Evolutionary conservation across 345 rosid genomes (phyloP).

Genomic region (Citrus trifoliata): DNA sequence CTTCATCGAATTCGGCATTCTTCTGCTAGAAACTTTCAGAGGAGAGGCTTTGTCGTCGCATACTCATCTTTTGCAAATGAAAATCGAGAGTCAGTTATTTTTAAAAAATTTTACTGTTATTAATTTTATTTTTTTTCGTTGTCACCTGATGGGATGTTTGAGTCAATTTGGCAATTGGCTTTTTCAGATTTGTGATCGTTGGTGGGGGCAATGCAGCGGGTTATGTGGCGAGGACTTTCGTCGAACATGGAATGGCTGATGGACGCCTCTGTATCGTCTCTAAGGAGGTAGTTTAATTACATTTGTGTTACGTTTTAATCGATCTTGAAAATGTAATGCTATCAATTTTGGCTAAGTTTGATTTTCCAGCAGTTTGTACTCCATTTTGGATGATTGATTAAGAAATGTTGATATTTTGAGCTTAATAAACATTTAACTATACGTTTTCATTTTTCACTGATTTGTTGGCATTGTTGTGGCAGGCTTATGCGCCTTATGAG

Average conservation of each 20-base stretch:
- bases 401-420: neutral
- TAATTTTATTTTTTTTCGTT: neutral
- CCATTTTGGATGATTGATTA: neutral
- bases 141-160: neutral
- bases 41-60: slow-evolving; percentile 54
- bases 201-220: slow-evolving; percentile 99
- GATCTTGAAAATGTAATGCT: neutral
- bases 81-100: slow-evolving; percentile 66
- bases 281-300: slow-evolving; percentile 56
- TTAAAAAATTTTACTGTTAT: neutral
- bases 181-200: slow-evolving; percentile 65
- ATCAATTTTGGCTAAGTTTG: neutral
- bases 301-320: neutral
- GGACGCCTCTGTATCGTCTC: slow-evolving; percentile 87
- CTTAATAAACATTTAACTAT: neutral
- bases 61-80: slow-evolving; percentile 67
- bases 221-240: slow-evolving; percentile 89
- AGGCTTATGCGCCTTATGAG: slow-evolving; percentile 93
- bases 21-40: slow-evolving; percentile 26
- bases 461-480: slow-evolving; percentile 18
- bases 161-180: neutral
- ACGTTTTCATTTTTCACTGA: neutral
- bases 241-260: slow-evolving; percentile 94
- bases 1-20: slow-evolving; percentile 36
- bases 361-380: neutral